Conservation (phyloP, 441 rosid species). For the Aleurites moluccanus region DNA sequence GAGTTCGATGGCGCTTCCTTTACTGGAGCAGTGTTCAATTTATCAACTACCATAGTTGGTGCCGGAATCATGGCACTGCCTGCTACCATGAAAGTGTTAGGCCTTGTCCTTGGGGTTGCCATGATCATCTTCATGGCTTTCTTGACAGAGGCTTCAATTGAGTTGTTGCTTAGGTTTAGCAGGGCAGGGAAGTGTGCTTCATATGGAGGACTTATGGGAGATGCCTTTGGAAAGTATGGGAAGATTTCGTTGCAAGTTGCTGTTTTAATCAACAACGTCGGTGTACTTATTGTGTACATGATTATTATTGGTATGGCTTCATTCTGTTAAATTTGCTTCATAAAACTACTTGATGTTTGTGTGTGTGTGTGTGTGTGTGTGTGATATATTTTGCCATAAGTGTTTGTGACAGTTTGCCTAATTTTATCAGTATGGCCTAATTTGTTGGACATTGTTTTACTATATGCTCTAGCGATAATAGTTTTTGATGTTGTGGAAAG, state of each 20-base stretch:
- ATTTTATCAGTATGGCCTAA: neutral
- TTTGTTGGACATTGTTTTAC: neutral
- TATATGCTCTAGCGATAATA: neutral
- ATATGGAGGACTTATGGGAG: constrained; percentile 92
- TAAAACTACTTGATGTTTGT: neutral
- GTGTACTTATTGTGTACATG: constrained; percentile 98
- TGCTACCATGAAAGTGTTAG: constrained; percentile 90
- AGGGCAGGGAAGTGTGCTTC: constrained; percentile 64
- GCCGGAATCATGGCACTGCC: constrained; percentile 99
- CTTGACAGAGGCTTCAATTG: constrained; percentile 86
- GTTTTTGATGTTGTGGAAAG: neutral
- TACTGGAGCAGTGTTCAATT: constrained; percentile 90
- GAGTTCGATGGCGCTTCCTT: constrained; percentile 96
- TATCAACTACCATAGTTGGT: constrained; percentile 87
- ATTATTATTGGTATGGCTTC: constrained; percentile 77
- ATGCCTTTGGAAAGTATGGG: constrained; percentile 84
- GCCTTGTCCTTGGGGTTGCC: constrained; percentile 72
- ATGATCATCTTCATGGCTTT: constrained; percentile 92
- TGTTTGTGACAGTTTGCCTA: constrained; percentile 5
- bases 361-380: neutral
- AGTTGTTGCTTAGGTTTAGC: constrained; percentile 86
- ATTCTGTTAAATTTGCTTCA: constrained; percentile 9
- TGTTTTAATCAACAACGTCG: constrained; percentile 79
- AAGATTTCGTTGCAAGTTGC: constrained; percentile 68
- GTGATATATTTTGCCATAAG: constrained; percentile 4